Conservation (phyloP, 495 filamentous ascomycete species). For the Penicillium samsonianum region DNA sequence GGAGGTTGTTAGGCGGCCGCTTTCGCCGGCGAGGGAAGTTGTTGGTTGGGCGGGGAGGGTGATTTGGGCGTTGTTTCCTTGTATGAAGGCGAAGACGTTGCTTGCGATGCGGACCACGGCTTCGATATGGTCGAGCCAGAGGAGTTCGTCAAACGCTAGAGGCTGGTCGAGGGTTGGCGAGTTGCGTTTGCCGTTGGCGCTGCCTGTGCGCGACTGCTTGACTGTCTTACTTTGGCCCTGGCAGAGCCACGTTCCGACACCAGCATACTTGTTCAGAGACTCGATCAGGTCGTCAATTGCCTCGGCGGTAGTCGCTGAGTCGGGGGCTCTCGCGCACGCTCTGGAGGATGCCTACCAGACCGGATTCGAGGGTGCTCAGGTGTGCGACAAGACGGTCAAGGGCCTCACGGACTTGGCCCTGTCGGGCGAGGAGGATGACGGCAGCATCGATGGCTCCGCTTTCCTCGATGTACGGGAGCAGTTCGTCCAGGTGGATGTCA, state of each 20-base stretch:
- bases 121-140: conserved; percentile 93
- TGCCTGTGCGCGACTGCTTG: conserved; percentile 35
- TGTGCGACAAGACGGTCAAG: conserved; percentile 83
- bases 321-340: conserved; percentile 55
- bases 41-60: conserved; percentile 15
- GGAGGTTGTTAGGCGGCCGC: conserved; percentile 54
- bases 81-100: conserved; percentile 47
- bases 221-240: conserved; percentile 79
- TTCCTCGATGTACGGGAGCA: conserved; percentile 84
- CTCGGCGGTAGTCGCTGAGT: conserved; percentile 54
- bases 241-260: conserved; percentile 94
- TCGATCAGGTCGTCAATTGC: conserved; percentile 63
- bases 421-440: conserved; percentile 84
- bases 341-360: conserved; percentile 70
- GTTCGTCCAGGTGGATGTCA: conserved; percentile 75
- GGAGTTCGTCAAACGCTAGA: conserved; percentile 72
- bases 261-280: conserved; percentile 80
- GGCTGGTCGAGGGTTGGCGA: conserved; percentile 54
- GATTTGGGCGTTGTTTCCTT: conserved; percentile 23
- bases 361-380: conserved; percentile 73
- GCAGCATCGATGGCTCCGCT: conserved; percentile 91
- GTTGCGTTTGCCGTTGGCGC: conserved; percentile 40
- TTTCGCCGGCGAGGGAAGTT: conserved; percentile 19
- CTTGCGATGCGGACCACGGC: conserved; percentile 78
- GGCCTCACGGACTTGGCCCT: conserved; percentile 80